phyloP scores from a whole-genome alignment of 257 asterid species.

The Eucommia ulmoides region DNA sequence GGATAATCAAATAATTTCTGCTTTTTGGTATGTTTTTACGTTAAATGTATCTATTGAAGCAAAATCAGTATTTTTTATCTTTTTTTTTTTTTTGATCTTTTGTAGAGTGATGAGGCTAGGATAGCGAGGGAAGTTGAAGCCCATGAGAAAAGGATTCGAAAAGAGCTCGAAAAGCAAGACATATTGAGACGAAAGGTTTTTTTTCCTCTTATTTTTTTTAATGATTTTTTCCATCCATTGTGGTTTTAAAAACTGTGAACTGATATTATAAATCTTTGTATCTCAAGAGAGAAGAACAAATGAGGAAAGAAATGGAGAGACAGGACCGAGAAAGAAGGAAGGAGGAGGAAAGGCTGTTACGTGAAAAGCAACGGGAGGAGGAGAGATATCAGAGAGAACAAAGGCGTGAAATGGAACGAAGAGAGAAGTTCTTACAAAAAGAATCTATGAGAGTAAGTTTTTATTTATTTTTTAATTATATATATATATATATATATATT shows the following conservation, averaged over 20 bases:
- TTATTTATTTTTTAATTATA: too few relatives aligned
- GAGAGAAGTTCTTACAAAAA: slow-evolving; percentile 69
- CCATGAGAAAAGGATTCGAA: slow-evolving; percentile 75
- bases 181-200: slow-evolving; percentile 57
- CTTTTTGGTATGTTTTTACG: too few relatives aligned
- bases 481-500: too few relatives aligned
- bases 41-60: not conserved
- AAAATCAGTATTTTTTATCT: slow-evolving; percentile 1
- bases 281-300: slow-evolving; percentile 73
- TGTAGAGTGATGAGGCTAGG: slow-evolving; percentile 72
- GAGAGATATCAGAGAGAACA: slow-evolving; percentile 71
- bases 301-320: slow-evolving; percentile 84
- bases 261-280: slow-evolving; percentile 4
- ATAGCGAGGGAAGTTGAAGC: slow-evolving; percentile 77
- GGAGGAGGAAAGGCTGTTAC: slow-evolving; percentile 78
- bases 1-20: too few relatives aligned
- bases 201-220: not conserved
- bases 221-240: not conserved
- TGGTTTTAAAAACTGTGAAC: not conserved
- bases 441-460: slow-evolving; percentile 55
- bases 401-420: slow-evolving; percentile 82
- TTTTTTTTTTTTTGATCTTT: too few relatives aligned
- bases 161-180: slow-evolving; percentile 87
- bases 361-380: slow-evolving; percentile 84
- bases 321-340: slow-evolving; percentile 72